Conservation (phyloP, 176 grass and related monocot species). For the barley (Hordeum vulgare) region MorexV3_pseudomolecules_assembly NC_058522.1:552927641-552928140, state of each 20-base stretch:
- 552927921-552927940: constrained; percentile 19
- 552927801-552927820: neutral
- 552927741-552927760: too few species aligned
- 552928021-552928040: too few species aligned
- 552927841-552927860: constrained; percentile 30
- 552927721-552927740: neutral
- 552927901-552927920: constrained; percentile 30
- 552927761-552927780: neutral
- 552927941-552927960: neutral
- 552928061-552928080: too few species aligned
- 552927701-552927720: neutral
- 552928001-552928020: too few species aligned
- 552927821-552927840: neutral
- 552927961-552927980: neutral
- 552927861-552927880: constrained; percentile 18
- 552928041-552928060: too few species aligned
- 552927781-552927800: neutral
- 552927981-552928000: neutral
- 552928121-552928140: too few species aligned
- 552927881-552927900: neutral
- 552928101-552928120: too few species aligned
- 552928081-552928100: too few species aligned
- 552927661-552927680: too few species aligned
- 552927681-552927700: neutral
- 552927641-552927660: too few species aligned